Percentiles rank a stretch among this genome's conserved stretches.
phyloP scores from a whole-genome alignment of 768 basidiomycete genomes.

The Leccinum sublutescens region DNA sequence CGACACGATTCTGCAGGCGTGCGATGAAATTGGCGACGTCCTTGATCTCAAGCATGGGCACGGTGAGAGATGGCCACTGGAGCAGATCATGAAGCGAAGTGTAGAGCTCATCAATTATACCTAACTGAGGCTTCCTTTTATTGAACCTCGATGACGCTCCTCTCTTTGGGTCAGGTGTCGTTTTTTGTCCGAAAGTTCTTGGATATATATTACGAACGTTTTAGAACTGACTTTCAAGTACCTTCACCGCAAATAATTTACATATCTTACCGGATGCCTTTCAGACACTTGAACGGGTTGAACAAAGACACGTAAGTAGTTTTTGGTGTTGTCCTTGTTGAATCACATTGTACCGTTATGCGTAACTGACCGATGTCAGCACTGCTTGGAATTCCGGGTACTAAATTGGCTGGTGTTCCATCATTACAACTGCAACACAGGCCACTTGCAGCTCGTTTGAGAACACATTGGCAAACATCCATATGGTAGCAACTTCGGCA shows the following conservation, averaged over 20 bases:
- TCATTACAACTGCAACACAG: no score
- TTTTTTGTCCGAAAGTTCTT: slow-evolving; percentile 16
- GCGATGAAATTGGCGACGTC: slow-evolving; percentile 88
- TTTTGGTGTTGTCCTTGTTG: not conserved
- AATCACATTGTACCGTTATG: not conserved
- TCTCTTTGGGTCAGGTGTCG: not conserved
- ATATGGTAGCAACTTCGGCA: no score
- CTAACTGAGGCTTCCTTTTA: slow-evolving; percentile 8
- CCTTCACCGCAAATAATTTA: slow-evolving; percentile 29
- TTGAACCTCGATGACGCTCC: slow-evolving; percentile 2
- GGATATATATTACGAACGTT: slow-evolving; percentile 23
- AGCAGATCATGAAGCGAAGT: slow-evolving; percentile 68
- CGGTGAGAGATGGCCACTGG: slow-evolving; percentile 73
- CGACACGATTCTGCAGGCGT: slow-evolving; percentile 79
- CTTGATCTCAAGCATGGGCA: slow-evolving; percentile 85
- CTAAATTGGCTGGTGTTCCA: no score
- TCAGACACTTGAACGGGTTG: not conserved
- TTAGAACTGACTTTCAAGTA: slow-evolving; percentile 14
- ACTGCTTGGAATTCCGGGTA: not conserved
- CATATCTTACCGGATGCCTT: slow-evolving; percentile 19
- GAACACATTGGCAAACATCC: no score
- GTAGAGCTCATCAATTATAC: slow-evolving; percentile 63
- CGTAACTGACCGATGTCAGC: not conserved
- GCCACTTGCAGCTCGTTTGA: no score
- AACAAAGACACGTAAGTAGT: not conserved